Conservation (phyloP, 805 yeast genomes). For the Teunomyces atbi region DNA sequence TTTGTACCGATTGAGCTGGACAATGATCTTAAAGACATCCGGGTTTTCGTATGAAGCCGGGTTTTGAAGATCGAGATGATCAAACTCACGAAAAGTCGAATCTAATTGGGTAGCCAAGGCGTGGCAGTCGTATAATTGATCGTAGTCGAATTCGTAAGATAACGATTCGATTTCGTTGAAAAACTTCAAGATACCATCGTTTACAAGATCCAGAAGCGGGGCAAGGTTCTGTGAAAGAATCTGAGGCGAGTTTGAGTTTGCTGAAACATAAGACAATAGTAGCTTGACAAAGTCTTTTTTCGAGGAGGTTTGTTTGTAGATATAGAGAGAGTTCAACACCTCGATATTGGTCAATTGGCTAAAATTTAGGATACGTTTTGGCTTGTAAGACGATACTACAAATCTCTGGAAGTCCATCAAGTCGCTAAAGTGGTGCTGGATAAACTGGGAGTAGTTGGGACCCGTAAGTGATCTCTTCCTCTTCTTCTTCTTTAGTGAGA, state of each 20-base stretch:
- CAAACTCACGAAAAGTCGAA: constrained; percentile 16
- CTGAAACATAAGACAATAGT: constrained; percentile 14
- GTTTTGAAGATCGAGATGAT: constrained; percentile 11
- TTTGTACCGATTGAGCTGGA: constrained; percentile 25
- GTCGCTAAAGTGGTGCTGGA: constrained; percentile 18
- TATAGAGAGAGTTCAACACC: constrained; percentile 24
- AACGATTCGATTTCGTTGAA: constrained; percentile 20
- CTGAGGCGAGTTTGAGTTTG: constrained; percentile 17
- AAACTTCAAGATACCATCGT: constrained; percentile 17
- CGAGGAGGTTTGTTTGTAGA: constrained; percentile 20
- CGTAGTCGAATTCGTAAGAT: constrained; percentile 21
- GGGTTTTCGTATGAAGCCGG: constrained; percentile 1
- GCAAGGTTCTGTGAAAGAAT: constrained; percentile 17
- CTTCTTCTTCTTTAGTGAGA: constrained; percentile 10
- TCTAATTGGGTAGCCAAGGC: constrained; percentile 18
- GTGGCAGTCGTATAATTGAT: constrained; percentile 10
- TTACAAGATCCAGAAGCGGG: constrained; percentile 15
- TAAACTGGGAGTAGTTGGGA: constrained; percentile 14
- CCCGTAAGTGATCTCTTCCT: neutral
- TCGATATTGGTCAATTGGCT: constrained; percentile 25
- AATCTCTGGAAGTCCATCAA: constrained; percentile 20
- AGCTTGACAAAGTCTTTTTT: constrained; percentile 22
- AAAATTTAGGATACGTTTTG: constrained; percentile 18
- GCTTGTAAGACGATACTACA: constrained; percentile 17
- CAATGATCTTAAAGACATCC: constrained; percentile 17